Evolutionary conservation across 176 grass and related monocot species (phyloP).

Genomic region (Carex pumila): DNA sequence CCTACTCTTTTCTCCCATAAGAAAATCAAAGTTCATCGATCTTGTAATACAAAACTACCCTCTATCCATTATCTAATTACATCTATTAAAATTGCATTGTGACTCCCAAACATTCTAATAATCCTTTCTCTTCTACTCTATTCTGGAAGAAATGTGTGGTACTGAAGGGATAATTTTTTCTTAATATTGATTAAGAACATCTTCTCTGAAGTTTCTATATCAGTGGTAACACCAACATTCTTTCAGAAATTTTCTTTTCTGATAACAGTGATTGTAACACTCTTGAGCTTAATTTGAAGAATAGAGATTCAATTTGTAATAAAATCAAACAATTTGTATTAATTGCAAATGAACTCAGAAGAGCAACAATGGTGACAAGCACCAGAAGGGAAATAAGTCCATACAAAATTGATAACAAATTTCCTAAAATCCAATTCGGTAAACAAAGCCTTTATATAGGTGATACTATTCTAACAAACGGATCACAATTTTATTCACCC

Average conservation of each 20-base stretch:
- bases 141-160: background rate
- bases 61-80: background rate
- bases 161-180: background rate
- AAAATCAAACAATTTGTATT: too few species aligned
- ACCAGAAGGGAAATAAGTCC: too few species aligned
- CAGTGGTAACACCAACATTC: background rate
- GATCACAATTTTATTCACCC: too few species aligned
- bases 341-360: too few species aligned
- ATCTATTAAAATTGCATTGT: background rate
- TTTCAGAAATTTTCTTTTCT: background rate
- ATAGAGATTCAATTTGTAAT: too few species aligned
- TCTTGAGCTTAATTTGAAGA: too few species aligned
- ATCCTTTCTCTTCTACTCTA: background rate
- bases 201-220: background rate
- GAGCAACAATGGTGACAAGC: too few species aligned
- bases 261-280: background rate
- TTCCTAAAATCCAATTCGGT: too few species aligned
- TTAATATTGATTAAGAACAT: background rate
- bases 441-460: too few species aligned
- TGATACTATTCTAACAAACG: too few species aligned
- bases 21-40: background rate
- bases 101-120: background rate
- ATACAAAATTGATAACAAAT: too few species aligned
- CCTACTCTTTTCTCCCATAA: background rate
- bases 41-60: background rate